Base-by-base conservation (phyloP, 371 early-diverging fungal genomes). In the Apophysomyces trapeziformis region DNA sequence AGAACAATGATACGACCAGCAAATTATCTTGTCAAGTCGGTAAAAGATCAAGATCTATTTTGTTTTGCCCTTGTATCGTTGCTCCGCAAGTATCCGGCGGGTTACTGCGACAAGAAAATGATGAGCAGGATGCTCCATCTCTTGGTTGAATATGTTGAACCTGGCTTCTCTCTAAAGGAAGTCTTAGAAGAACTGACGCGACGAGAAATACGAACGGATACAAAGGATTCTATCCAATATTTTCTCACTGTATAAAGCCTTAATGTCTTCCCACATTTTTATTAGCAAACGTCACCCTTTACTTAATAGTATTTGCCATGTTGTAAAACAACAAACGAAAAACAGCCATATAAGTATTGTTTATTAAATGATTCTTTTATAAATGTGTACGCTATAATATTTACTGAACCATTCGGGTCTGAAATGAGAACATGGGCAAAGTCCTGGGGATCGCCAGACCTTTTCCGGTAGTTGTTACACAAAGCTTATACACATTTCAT, bases 91-190 rank as follows among this genome's bases (percentile, higher is more conserved):
- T 50, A 50, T 9, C 54, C 54, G 5, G 32, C 21, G 16, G 54
- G 54, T 11, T 50, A 50, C 54, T 50, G 54, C 54, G 54, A 50
- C 54, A 50, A 50, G 21, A 4, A 50, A 7, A 50, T 21, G 54
- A 50, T 50, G 54, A 50, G 21, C 54, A 50, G 54, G 21, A 50
- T 50, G 54, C 54, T 50, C 0, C 5, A 21, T 5, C 54, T 50
- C 9, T 21, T 50, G 54, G 21, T 5, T 4, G 54, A 50, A 50
- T 5, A 21, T 21, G 54, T 50, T 21, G 9, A 50, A 16, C 54
- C 54, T n/a, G 54, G 54, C 5, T 50, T 50, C 35, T 50, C 54
- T 11, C 9, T 50, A 7, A 21, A 1, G 11, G 21, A 50, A 0
- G 18, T 26, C 7, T 11, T 50, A 21, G 21, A 50, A 11, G 21